These are phyloP conservation scores for Komagataella pseudopastoris DNA, from an alignment of 805 yeast genomes.

Conservation along the genomic window DNA sequence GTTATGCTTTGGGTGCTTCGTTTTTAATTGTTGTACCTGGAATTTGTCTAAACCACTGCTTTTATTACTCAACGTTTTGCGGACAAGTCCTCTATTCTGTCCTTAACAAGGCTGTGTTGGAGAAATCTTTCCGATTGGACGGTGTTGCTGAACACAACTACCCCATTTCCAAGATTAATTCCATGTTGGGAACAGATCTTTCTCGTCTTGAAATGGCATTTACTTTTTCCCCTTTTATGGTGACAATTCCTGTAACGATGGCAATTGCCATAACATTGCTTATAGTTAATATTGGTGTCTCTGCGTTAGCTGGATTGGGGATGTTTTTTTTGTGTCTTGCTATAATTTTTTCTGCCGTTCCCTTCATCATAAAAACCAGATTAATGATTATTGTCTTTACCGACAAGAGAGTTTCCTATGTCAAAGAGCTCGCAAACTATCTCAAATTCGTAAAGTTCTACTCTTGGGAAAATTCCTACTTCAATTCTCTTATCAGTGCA, in stretches of 20 bases:
- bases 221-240: slow-evolving; percentile 51
- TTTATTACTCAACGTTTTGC: slow-evolving; percentile 42
- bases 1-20: slow-evolving; percentile 62
- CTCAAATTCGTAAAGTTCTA: slow-evolving; percentile 78
- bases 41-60: slow-evolving; percentile 43
- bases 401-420: slow-evolving; percentile 61
- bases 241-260: slow-evolving; percentile 52
- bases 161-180: slow-evolving; percentile 61
- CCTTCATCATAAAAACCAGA: slow-evolving; percentile 40
- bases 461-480: slow-evolving; percentile 84
- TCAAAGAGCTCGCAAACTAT: slow-evolving; percentile 68
- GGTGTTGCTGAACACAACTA: slow-evolving; percentile 42
- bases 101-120: slow-evolving; percentile 54
- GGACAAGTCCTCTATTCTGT: slow-evolving; percentile 67
- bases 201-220: slow-evolving; percentile 69
- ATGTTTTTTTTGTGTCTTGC: slow-evolving; percentile 37
- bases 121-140: slow-evolving; percentile 52
- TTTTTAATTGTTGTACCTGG: slow-evolving; percentile 37
- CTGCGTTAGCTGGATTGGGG: slow-evolving; percentile 60
- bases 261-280: slow-evolving; percentile 52
- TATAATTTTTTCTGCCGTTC: slow-evolving; percentile 32
- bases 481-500: slow-evolving; percentile 33
- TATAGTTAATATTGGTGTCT: slow-evolving; percentile 54
- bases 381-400: slow-evolving; percentile 47
- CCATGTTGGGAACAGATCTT: slow-evolving; percentile 70